Base-by-base conservation (phyloP, 371 early-diverging fungal genomes). In the Nematocida ausubeli region DNA sequence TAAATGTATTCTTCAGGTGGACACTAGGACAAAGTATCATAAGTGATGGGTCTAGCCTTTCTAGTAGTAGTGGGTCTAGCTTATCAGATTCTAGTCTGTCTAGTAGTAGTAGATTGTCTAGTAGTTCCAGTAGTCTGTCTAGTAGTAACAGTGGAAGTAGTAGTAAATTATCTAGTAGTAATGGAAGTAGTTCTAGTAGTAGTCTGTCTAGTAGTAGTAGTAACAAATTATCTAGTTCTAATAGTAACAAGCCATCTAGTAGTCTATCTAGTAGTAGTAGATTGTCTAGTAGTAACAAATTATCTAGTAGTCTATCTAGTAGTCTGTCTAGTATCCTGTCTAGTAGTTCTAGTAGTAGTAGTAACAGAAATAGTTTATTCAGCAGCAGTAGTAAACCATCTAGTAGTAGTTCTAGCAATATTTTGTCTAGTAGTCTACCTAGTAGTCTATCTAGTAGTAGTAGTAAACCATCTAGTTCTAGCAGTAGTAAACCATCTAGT, bases 1-100 rank as follows among this genome's bases (percentile, higher is more conserved):
- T 49, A 2, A 9, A 6, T 9, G 24, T 62, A 24, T 49, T 72
- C 35, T 63, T 65, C 30, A 50, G 44, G 12, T 72, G 73, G 73
- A 55, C 50, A 19, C n/a, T 72, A 9, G 73, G 73, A 1, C 49
- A 72, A 42, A 34, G 35, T 14, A 1, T 9, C 28, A 24, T 7
- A 7, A 16, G 16, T 7, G 35, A 24, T 2, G 35, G 60, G 0
- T 16, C 14, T 54, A 54, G 54, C 16, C 1, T 12, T 14, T 60
- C 37, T 1, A 60, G 60, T 24, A 60, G 24, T 1, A 55, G 24
- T 30, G 55, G 24, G 12, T 19, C 19, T 24, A 55, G 55, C 55
- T 19, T 12, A 1, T 12, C 24, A 19, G 1, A 12, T 19, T 26
- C 55, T 26, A 55, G 26, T 26, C 24, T 28, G 28, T 54, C 60